Evolutionary conservation across 139 green algal genomes (phyloP).

Genomic region (Picocystis salinarum): DNA sequence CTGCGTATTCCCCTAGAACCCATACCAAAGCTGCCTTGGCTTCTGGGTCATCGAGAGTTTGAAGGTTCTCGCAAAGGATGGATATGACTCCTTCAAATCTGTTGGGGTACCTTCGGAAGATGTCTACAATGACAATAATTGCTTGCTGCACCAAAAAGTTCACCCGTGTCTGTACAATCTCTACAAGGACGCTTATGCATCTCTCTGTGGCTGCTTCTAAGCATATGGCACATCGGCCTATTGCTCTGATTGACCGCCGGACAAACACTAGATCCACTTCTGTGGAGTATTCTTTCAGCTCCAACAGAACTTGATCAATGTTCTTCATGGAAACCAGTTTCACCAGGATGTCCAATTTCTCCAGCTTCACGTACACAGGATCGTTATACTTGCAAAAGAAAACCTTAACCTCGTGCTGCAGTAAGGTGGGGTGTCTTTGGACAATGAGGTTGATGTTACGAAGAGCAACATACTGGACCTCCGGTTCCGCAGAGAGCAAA

Average conservation of each 20-base stretch:
- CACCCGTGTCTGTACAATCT: constrained; percentile 88
- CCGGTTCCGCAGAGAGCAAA: constrained; percentile 74
- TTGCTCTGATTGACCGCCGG: constrained; percentile 48
- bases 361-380: constrained; percentile 95
- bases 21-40: constrained; percentile 81
- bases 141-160: constrained; percentile 97
- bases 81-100: constrained; percentile 87
- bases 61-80: constrained; percentile 82
- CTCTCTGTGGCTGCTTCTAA: constrained; percentile 70
- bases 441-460: constrained; percentile 94
- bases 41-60: constrained; percentile 92
- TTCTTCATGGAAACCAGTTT: constrained; percentile 68
- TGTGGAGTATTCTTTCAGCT: constrained; percentile 98
- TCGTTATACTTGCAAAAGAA: constrained; percentile 99
- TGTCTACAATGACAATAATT: constrained; percentile 86
- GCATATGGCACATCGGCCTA: constrained; percentile 78
- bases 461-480: constrained; percentile 96
- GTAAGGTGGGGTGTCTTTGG: constrained; percentile 45
- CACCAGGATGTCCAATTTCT: constrained; percentile 99
- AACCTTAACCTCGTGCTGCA: constrained; percentile 90
- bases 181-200: constrained; percentile 94
- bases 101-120: constrained; percentile 34
- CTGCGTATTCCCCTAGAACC: constrained; percentile 98
- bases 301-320: constrained; percentile 92
- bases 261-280: constrained; percentile 99